phyloP scores from a whole-genome alignment of 208 protist species.

The Angomonas deanei region DNA sequence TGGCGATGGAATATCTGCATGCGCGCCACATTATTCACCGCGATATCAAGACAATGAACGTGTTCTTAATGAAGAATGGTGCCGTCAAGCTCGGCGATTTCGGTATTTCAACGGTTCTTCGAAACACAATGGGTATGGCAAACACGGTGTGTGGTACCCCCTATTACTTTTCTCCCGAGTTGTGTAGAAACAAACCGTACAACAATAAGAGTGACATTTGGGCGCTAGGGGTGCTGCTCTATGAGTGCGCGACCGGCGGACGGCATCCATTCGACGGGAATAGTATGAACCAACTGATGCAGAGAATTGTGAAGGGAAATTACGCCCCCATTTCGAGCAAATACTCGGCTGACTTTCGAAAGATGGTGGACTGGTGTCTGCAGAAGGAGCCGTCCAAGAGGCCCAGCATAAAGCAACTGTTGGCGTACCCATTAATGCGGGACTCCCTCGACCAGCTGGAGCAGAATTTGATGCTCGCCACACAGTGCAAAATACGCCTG shows the following conservation, averaged over 20 bases:
- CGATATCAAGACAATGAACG: slow-evolving; percentile 93
- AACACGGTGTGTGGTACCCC: slow-evolving; percentile 92
- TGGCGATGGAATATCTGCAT: slow-evolving; percentile 92
- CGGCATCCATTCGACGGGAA: slow-evolving; percentile 91
- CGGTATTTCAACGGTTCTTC: slow-evolving; percentile 88
- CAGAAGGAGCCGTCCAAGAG: slow-evolving; percentile 74
- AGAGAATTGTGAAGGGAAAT: slow-evolving; percentile 82
- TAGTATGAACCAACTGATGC: slow-evolving; percentile 93
- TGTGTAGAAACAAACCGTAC: slow-evolving; percentile 93
- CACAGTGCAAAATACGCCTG: slow-evolving; percentile 76
- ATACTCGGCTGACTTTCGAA: slow-evolving; percentile 81
- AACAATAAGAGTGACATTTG: slow-evolving; percentile 96
- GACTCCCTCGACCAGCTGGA: slow-evolving; percentile 74
- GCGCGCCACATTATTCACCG: slow-evolving; percentile 90
- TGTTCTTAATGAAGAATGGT: slow-evolving; percentile 91
- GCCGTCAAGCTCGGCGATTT: slow-evolving; percentile 92
- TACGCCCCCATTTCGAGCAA: slow-evolving; percentile 76
- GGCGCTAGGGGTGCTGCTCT: slow-evolving; percentile 87
- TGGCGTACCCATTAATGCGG: slow-evolving; percentile 64
- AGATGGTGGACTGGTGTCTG: slow-evolving; percentile 85
- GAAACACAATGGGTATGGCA: slow-evolving; percentile 89
- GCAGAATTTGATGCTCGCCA: slow-evolving; percentile 87
- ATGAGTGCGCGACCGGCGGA: slow-evolving; percentile 78
- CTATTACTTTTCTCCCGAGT: slow-evolving; percentile 95
- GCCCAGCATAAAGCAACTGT: slow-evolving; percentile 76